Base-by-base conservation (phyloP, 257 asterid genomes). In the Anisodus tanguticus region DNA sequence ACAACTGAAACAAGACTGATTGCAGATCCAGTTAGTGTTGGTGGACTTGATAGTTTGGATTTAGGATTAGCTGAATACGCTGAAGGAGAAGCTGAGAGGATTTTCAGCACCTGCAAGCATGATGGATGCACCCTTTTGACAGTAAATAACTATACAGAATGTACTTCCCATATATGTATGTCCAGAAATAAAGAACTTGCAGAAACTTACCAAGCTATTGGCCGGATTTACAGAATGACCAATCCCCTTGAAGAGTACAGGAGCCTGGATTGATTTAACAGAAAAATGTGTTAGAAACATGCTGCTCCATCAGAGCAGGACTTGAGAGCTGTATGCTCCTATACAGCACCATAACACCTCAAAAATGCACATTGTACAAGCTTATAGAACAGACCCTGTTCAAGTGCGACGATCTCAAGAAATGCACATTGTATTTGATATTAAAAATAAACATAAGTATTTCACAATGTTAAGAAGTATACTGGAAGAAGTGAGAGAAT, bases 61-160 rank as follows among this genome's bases (percentile, higher is more conserved):
- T 90, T 93, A 16, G 94, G 97, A 85, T 92, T 91, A 82, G 95
- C 97, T 3, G 97, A 95, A 86, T 95, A 95, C 5, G 98, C 98
- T 41, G 97, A 90, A 51, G 94, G 90, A 47, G 98, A 95, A 84
- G 98, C 94, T 83, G 98, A 92, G 74, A 95, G 95, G 80, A 91
- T 95, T 88, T 92, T 93, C 86, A 91, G 62, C 83, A 89, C 94
- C 97, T 94, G 85, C 82, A 87, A 74, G 81, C 47, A 59, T 67
- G 62, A 83, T 43, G 35, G n/a, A 84, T 80, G 85, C 66, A 83
- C 82, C 63, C 5, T 68, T 78, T 13, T 51, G 49, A 54, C 7
- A 68, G 39, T 82, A 13, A 82, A 68, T 37, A 58, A 58, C 10
- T 17, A 8, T 37, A 22, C 67, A 47, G 69, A 79, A 49, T 39